Percentiles rank a stretch among this genome's conserved stretches.
These are phyloP conservation scores for Fraxinus velutina DNA, from an alignment of 305 asterid species.

Conservation along the genomic window DNA sequence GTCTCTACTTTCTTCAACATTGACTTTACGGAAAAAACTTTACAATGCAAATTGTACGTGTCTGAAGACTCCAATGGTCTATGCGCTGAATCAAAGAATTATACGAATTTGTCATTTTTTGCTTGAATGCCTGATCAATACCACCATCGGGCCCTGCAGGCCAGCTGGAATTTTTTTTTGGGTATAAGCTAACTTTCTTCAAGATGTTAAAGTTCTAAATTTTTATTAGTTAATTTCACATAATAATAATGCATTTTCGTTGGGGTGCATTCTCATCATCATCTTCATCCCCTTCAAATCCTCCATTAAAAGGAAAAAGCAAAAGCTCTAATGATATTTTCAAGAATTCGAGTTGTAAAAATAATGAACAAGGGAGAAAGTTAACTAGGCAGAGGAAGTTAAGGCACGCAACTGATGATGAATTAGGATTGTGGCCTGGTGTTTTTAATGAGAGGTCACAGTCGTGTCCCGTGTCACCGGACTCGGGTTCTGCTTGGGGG, in stretches of 20 bases:
- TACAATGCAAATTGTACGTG: conserved; percentile 22
- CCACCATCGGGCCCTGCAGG: neutral
- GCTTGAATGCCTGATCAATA: conserved; percentile 25
- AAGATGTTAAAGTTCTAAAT: neutral
- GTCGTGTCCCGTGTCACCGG: conserved; percentile 62
- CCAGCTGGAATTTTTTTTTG: neutral
- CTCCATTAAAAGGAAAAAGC: conserved; percentile 39
- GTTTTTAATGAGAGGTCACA: conserved; percentile 27
- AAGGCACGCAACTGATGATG: conserved; percentile 55
- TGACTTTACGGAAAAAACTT: conserved; percentile 28
- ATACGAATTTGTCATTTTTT: neutral
- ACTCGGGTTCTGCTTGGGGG: conserved; percentile 26
- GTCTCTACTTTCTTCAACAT: conserved; percentile 13
- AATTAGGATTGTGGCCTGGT: conserved; percentile 33
- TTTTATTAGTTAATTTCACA: neutral
- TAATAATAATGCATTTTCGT: conserved; percentile 47
- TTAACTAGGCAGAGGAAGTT: conserved; percentile 50
- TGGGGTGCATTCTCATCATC: conserved; percentile 48
- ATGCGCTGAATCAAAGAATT: conserved; percentile 4
- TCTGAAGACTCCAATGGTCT: conserved; percentile 26
- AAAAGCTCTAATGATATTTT: conserved; percentile 44
- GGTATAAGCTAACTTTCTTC: neutral
- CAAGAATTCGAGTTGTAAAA: neutral
- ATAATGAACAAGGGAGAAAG: conserved; percentile 28
- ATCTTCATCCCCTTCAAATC: conserved; percentile 28